Conservation (phyloP, 2,329 filamentous ascomycete species). For the Plenodomus lindquistii region DNA sequence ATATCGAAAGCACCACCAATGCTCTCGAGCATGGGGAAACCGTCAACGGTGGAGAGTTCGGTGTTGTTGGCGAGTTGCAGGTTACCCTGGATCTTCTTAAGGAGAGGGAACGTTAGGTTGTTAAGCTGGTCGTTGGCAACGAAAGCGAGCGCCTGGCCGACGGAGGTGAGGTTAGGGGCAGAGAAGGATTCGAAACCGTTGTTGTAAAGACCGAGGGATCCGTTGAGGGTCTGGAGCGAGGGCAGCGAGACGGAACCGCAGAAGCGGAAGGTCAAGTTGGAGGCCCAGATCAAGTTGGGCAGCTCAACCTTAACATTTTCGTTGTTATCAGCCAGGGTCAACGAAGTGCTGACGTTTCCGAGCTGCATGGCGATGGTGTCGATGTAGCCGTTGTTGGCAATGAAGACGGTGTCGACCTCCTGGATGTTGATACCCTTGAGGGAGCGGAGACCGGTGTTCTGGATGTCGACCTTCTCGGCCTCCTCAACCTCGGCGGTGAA, state of each 20-base stretch:
- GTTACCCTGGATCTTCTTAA: constrained; percentile 74
- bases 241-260: constrained; percentile 75
- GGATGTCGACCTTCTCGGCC: constrained; percentile 71
- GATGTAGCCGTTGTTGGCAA: constrained; percentile 84
- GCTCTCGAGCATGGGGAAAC: constrained; percentile 68
- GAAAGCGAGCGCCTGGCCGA: constrained; percentile 63
- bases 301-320: constrained; percentile 71
- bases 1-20: constrained; percentile 82
- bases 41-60: constrained; percentile 64
- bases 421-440: constrained; percentile 81
- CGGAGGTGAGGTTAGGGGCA: constrained; percentile 71
- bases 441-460: constrained; percentile 80
- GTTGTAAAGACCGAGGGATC: constrained; percentile 81
- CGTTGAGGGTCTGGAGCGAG: constrained; percentile 71
- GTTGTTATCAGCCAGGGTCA: constrained; percentile 82
- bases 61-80: constrained; percentile 93
- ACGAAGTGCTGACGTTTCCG: constrained; percentile 69
- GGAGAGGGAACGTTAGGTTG: constrained; percentile 75
- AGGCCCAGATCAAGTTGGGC: constrained; percentile 76
- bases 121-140: constrained; percentile 59
- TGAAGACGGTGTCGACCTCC: constrained; percentile 71
- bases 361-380: constrained; percentile 76
- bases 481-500: constrained; percentile 69
- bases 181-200: constrained; percentile 68
- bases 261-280: constrained; percentile 82